phyloP scores from a whole-genome alignment of 768 basidiomycete genomes.

The Mycena polygramma region DNA sequence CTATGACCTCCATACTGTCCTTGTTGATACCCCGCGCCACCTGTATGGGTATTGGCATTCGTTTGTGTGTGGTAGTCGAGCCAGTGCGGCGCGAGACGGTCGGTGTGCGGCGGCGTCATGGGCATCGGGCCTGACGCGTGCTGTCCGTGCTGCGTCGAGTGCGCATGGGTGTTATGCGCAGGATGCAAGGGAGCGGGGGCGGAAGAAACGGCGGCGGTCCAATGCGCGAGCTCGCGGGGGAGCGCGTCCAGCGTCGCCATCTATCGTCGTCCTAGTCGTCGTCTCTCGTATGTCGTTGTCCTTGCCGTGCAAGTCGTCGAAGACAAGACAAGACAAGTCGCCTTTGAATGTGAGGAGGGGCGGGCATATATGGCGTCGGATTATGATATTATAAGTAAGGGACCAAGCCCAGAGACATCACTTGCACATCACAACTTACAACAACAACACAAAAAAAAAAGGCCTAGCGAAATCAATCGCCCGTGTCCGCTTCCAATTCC shows the following conservation, averaged over 20 bases:
- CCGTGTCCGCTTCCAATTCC: too few species aligned
- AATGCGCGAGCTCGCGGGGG: slow-evolving; percentile 22
- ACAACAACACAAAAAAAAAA: not conserved
- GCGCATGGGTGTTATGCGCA: too few species aligned
- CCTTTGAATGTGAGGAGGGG: too few species aligned
- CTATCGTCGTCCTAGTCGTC: not conserved
- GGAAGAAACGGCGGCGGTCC: not conserved
- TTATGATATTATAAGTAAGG: not conserved
- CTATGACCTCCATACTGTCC: not conserved
- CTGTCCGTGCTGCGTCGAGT: too few species aligned
- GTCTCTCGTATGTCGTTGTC: too few species aligned
- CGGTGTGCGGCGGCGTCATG: slow-evolving; percentile 34
- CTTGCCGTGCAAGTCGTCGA: too few species aligned
- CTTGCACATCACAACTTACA: too few species aligned
- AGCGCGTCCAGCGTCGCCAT: slow-evolving; percentile 23
- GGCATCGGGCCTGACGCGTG: slow-evolving; percentile 9
- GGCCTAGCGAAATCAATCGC: too few species aligned
- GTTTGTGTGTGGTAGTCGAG: not conserved
- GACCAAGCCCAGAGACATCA: not conserved
- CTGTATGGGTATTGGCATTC: not conserved
- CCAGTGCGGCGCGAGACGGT: slow-evolving; percentile 33
- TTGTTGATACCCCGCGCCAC: not conserved
- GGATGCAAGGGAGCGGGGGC: too few species aligned
- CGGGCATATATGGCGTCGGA: too few species aligned
- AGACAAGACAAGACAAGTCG: too few species aligned